Evolutionary conservation across 306 rosid genomes (phyloP), one percentile per base, ranked within the genome.

Genomic region (Corylus avellana): DNA sequence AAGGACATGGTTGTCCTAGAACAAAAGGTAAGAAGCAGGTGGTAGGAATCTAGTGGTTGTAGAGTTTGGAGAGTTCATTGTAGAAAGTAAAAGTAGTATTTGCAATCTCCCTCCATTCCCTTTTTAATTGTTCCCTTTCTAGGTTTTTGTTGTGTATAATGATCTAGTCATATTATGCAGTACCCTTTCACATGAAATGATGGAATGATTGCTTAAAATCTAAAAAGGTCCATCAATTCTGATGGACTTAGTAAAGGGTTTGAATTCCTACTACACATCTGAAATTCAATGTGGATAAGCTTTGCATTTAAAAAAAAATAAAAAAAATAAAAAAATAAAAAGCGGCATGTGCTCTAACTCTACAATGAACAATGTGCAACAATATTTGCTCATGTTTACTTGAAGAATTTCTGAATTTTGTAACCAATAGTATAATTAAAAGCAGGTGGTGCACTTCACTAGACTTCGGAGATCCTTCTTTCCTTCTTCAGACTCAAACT

Each of bases 1-100:
- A 91, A 88, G 75, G 99, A 95, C 82, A 71, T 93, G 91, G 90
- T 84, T 22, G 85, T 90, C 83, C 86, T 95, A 63, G 98, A 95
- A 82, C 98, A 93, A 69, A 86, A 91, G 97, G 97, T 91, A 86
- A 83, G 63, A 69, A 53, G 46, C 39, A 9, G 9, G 18, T 22
- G 39, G 27, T 8, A 29, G 12, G 51, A 61, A 75, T 17, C 50
- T 13, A 4, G 50, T 39, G 16, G 47, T 7, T 13, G 47, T 64
- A 1, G 16, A 1, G 35, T 32, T 32, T 32, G 35, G 35, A 3
- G 35, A 56, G n/a, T 56, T 6, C 22, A 56, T 8, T 56, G 22
- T 1, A 18, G n/a, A 56, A 27, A 59, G 67, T 22, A 59, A 12
- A 59, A 59, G 17, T 4, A 59, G 20, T 59, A 13, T 12, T 35